Percentiles rank a stretch among this genome's conserved stretches.
These are phyloP conservation scores for Diaporthe batatas DNA, from an alignment of 2,329 filamentous ascomycete species.

Conservation along the genomic window DNA sequence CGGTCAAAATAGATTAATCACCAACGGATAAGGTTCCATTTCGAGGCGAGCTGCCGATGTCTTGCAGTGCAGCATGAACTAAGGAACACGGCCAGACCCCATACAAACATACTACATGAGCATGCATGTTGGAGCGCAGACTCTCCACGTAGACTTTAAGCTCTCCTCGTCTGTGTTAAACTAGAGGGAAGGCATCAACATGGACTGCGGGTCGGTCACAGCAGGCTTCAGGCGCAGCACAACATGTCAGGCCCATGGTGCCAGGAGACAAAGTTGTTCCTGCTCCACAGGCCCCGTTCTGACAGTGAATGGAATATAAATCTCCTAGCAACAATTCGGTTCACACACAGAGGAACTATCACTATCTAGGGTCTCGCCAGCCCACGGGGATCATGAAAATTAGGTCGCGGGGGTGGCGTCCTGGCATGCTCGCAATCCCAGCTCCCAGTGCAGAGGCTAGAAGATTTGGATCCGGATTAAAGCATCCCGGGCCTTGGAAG, in stretches of 20 bases:
- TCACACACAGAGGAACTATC: not conserved
- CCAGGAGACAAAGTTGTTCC: too few relatives aligned
- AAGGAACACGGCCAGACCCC: not conserved
- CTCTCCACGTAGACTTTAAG: not conserved
- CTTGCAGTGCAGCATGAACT: conserved; percentile 13
- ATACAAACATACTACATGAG: too few relatives aligned
- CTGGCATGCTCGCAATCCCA: not conserved
- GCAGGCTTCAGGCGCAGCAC: not conserved
- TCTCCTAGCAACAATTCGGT: accelerated
- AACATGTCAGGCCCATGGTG: too few relatives aligned
- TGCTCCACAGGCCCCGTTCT: not conserved
- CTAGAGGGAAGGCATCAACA: not conserved
- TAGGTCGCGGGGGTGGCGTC: not conserved
- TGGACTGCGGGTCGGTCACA: not conserved
- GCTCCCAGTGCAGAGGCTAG: too few relatives aligned
- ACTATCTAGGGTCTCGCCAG: too few relatives aligned
- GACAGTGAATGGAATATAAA: not conserved
- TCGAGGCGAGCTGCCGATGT: not conserved
- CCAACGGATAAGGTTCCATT: not conserved
- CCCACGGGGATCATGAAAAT: too few relatives aligned
- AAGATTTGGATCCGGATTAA: not conserved
- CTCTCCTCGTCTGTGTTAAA: not conserved
- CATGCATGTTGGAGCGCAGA: too few relatives aligned
- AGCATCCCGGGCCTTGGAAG: not conserved
- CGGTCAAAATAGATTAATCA: not conserved